Evolutionary conservation across 495 filamentous ascomycete genomes (phyloP).

Genomic region (Aspergillus diversus): DNA sequence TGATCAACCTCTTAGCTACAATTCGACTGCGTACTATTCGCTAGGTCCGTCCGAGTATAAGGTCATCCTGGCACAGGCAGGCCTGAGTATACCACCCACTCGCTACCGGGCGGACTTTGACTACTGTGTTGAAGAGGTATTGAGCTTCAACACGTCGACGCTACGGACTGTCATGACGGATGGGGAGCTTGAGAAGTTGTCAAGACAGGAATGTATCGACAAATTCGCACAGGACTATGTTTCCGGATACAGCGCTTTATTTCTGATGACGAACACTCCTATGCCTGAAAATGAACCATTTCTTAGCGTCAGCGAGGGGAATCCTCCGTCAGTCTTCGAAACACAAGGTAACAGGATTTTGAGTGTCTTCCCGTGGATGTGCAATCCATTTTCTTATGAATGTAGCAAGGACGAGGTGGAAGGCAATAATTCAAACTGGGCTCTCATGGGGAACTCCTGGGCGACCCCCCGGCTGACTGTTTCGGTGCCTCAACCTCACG

Average conservation of each 20-base stretch:
- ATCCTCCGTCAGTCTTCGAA: not conserved
- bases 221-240: conserved; percentile 11
- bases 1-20: conserved; percentile 7
- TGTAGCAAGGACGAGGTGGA: no score
- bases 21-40: conserved; percentile 11
- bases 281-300: conserved; percentile 8
- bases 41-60: conserved; percentile 7
- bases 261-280: conserved; percentile 1
- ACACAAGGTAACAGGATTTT: no score
- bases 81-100: not conserved
- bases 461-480: no score
- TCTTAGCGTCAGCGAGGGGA: not conserved
- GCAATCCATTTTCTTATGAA: no score
- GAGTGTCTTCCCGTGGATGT: no score
- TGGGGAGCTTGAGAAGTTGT: not conserved
- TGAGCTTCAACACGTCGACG: not conserved
- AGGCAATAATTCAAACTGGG: no score
- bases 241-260: not conserved
- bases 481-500: no score
- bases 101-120: not conserved
- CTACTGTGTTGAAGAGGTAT: not conserved
- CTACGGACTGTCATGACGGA: not conserved
- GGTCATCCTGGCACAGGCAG: not conserved
- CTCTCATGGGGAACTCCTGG: no score
- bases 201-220: conserved; percentile 5